A percentile compares a stretch with the other conserved stretches of the same genome.
These are phyloP conservation scores for Nepenthes mirabilis DNA, from an alignment of 148 eudicot genomes.

Conservation along the genomic window DNA sequence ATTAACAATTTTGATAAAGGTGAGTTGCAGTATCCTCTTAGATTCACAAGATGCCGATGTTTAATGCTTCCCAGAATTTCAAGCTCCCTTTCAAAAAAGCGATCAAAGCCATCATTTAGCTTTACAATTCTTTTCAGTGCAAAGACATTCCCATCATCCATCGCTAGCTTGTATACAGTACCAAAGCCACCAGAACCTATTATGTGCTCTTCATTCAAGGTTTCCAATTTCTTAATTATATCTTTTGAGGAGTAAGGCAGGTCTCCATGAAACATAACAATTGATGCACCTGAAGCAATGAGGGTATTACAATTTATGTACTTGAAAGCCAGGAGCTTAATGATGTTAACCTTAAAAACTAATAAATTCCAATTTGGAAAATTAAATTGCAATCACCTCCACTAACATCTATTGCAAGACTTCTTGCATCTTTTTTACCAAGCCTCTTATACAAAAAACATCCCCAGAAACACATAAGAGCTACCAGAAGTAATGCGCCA, in stretches of 20 bases:
- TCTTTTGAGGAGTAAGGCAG: constrained; percentile 92
- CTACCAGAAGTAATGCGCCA: constrained; percentile 89
- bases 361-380: background rate
- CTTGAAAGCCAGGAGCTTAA: background rate
- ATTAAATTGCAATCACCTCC: constrained; percentile 46
- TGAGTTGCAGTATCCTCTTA: constrained; percentile 97
- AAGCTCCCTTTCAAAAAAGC: constrained; percentile 93
- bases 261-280: constrained; percentile 99
- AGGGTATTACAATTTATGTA: constrained; percentile 5
- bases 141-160: constrained; percentile 92
- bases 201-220: constrained; percentile 74
- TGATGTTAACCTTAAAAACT: background rate
- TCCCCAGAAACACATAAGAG: constrained; percentile 99
- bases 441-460: constrained; percentile 92
- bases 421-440: constrained; percentile 65
- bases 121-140: constrained; percentile 87
- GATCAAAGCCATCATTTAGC: constrained; percentile 84
- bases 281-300: constrained; percentile 71
- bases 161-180: constrained; percentile 86
- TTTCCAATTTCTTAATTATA: constrained; percentile 75
- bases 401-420: constrained; percentile 76
- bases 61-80: constrained; percentile 98
- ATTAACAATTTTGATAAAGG: constrained; percentile 77
- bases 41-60: constrained; percentile 83
- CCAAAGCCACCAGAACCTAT: constrained; percentile 97